phyloP scores from a whole-genome alignment of 2,329 filamentous ascomycete genomes.

The Cryphonectria naterciae region DNA sequence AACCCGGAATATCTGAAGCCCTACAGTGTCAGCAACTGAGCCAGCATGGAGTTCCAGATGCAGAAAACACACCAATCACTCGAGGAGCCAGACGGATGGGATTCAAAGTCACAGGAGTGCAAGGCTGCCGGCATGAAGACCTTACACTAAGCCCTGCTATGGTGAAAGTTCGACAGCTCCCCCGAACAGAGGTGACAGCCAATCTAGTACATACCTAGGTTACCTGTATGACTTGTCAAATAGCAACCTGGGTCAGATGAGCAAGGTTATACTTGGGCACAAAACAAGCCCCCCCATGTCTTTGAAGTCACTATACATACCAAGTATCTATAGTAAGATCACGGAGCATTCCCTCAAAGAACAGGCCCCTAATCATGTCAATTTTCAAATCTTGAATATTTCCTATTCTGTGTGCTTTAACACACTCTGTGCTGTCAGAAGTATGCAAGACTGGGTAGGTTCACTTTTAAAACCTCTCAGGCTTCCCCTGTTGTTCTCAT shows the following conservation, averaged over 20 bases:
- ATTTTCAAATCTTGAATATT: background rate
- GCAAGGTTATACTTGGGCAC: background rate
- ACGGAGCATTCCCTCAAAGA: background rate
- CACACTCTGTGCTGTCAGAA: background rate
- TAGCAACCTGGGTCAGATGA: background rate
- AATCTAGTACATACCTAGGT: background rate
- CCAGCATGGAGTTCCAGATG: background rate
- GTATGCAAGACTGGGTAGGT: background rate
- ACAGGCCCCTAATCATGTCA: background rate
- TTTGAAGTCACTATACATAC: background rate
- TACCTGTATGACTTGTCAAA: background rate
- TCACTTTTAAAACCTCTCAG: background rate
- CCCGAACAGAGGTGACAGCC: background rate
- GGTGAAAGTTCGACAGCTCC: background rate
- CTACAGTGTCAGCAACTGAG: constrained; percentile 61
- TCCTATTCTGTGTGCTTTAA: background rate
- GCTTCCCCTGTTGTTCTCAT: background rate
- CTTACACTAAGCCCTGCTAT: background rate
- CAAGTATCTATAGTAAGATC: background rate
- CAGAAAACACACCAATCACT: background rate
- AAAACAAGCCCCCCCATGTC: background rate
- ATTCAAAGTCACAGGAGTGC: background rate
- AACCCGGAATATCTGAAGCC: constrained; percentile 81
- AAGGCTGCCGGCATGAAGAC: background rate
- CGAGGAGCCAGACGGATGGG: background rate